Conservation (phyloP, 83 land plant species). For the Picea engelmannii region DNA sequence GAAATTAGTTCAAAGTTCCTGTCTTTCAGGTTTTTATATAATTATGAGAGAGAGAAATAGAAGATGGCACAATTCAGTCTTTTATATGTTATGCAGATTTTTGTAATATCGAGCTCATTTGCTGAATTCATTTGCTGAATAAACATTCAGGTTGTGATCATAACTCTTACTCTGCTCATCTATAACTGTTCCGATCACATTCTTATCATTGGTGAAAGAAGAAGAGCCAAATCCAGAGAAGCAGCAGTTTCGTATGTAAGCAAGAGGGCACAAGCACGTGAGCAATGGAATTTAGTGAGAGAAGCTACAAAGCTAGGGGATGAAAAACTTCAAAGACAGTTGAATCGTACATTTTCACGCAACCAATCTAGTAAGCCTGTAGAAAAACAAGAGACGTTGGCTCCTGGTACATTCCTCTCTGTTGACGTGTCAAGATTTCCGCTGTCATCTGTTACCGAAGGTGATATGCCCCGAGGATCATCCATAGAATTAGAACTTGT, state of each 20-base stretch:
- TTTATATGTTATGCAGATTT: background rate
- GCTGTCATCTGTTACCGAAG: slow-evolving; percentile 14
- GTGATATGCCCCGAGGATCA: background rate
- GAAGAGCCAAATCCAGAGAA: slow-evolving; percentile 75
- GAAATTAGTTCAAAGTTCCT: background rate
- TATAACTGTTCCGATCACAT: slow-evolving; percentile 90
- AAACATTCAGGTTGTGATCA: slow-evolving; percentile 60
- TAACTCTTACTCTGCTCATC: slow-evolving; percentile 59
- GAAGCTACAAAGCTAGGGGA: slow-evolving; percentile 69
- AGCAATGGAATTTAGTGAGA: slow-evolving; percentile 75
- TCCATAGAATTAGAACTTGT: slow-evolving; percentile 7
- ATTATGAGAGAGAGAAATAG: background rate
- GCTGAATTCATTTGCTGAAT: background rate
- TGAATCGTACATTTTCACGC: slow-evolving; percentile 58
- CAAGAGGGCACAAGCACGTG: slow-evolving; percentile 66
- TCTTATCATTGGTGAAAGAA: slow-evolving; percentile 65
- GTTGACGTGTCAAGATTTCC: slow-evolving; percentile 22
- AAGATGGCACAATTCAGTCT: background rate
- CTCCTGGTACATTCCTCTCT: slow-evolving; percentile 14
- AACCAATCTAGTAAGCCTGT: slow-evolving; percentile 11
- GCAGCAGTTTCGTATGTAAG: slow-evolving; percentile 76
- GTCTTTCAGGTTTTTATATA: background rate
- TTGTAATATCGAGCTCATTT: background rate
- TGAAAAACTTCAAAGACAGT: slow-evolving; percentile 45
- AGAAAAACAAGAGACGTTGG: slow-evolving; percentile 38